Evolutionary conservation across 208 protist genomes (phyloP).

Genomic region (Trypanosoma boissoni): DNA sequence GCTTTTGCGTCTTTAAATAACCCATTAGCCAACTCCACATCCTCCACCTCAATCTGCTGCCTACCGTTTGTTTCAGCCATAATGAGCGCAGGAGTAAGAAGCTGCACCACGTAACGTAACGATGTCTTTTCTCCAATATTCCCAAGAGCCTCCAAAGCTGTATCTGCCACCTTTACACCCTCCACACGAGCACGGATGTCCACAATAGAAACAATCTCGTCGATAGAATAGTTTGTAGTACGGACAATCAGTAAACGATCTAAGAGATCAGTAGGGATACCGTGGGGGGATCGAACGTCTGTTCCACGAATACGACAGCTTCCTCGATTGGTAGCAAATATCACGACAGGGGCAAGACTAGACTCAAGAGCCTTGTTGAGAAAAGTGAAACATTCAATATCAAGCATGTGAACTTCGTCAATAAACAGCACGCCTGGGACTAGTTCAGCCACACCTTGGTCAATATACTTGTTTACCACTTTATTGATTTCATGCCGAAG

Average conservation of each 20-base stretch:
- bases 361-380: conserved; percentile 99
- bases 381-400: conserved; percentile 99
- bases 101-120: conserved; percentile 97
- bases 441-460: conserved; percentile 99
- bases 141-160: conserved; percentile 88
- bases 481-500: conserved; percentile 99
- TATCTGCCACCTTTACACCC: conserved; percentile 92
- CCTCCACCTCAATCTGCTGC: conserved; percentile 89
- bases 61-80: conserved; percentile 94
- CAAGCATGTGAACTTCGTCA: conserved; percentile 99
- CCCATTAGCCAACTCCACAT: conserved; percentile 92
- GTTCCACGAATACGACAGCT: conserved; percentile 96
- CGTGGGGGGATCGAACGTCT: conserved; percentile 97
- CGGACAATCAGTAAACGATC: conserved; percentile 99
- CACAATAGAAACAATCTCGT: conserved; percentile 97
- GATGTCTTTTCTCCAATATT: conserved; percentile 93
- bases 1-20: conserved; percentile 98
- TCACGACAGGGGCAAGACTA: conserved; percentile 99
- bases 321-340: conserved; percentile 99
- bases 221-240: conserved; percentile 95
- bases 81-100: conserved; percentile 97
- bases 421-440: conserved; percentile 99
- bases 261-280: conserved; percentile 99
- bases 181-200: conserved; percentile 95
- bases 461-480: conserved; percentile 99